Base-by-base conservation (phyloP, 176 grass and related monocot genomes). In the Avena atlantica region DNA sequence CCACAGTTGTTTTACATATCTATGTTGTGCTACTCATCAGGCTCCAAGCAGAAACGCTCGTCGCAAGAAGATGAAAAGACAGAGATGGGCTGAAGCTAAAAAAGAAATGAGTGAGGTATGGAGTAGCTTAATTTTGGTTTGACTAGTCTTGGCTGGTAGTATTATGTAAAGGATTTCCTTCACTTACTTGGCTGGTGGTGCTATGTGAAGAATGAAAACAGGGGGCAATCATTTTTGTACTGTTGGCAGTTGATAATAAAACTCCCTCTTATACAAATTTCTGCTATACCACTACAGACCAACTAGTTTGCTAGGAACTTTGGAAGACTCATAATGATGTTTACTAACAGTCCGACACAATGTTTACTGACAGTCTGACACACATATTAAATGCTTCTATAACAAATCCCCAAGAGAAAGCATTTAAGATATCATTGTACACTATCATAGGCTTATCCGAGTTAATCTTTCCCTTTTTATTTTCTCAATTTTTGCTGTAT, bases 21-120 rank as follows among this genome's bases (percentile, higher is more conserved):
- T 76, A 77, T 56, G 1, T 55, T 0, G 3, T 56, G 50, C 56
- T 77, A 6, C 15, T 77, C 50, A 34, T 77, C 50, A 77, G 25
- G 50, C 24, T 36, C 50, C 74, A 77, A 34, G 49, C 50, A 56
- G 74, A 77, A 77, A 9, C 56, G 50, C 50, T 77, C 74, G 74
- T 36, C 74, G 74, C 15, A 77, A 77, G 16, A 56, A 24, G 50
- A 52, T 56, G 8, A 56, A 4, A 77, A 55, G 8, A 50, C 74
- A 20, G 27, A 31, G 34, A 56, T 0, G 15, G 8, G 13, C 25
- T 16, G 50, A 36, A 56, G 50, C 25, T 77, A 55, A 19, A 77
- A 77, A 77, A 16, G 11, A 56, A 55, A 14, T 25, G 8, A 34
- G 3, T 24, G 74, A 77, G 74, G 50, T 77, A 77, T 77, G 24